Evolutionary conservation across 768 basidiomycete genomes (phyloP).

Genomic region (Lactarius psammicola): DNA sequence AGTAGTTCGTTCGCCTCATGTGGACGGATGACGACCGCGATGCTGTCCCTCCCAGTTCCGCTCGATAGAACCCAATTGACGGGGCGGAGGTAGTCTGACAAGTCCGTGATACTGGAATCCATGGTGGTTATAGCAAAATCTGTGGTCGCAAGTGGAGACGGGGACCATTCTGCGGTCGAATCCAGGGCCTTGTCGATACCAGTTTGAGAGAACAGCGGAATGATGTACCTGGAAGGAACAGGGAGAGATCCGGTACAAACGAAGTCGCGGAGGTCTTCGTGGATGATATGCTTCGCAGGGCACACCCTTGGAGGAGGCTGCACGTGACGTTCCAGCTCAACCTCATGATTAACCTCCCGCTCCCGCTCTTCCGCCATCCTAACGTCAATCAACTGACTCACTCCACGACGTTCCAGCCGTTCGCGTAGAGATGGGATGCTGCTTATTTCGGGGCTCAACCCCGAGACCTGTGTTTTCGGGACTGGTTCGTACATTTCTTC

Average conservation of each 20-base stretch:
- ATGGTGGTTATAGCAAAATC: neutral
- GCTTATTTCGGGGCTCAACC: neutral
- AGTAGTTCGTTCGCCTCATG: slow-evolving; percentile 20
- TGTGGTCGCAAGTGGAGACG: neutral
- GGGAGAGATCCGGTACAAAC: neutral
- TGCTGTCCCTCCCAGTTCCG: neutral
- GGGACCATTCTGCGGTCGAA: neutral
- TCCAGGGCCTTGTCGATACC: neutral
- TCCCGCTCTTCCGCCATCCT: slow-evolving; percentile 10
- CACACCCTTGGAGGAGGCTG: neutral
- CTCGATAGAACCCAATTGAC: neutral
- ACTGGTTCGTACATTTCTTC: slow-evolving; percentile 9
- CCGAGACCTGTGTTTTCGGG: neutral
- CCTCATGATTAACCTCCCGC: neutral
- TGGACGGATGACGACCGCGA: neutral
- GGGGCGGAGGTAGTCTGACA: slow-evolving; percentile 24
- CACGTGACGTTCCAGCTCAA: neutral
- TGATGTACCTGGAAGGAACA: neutral
- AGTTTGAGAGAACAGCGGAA: neutral
- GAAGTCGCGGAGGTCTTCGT: neutral
- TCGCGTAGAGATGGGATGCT: neutral
- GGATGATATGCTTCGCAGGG: neutral
- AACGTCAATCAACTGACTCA: neutral
- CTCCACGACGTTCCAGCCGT: neutral
- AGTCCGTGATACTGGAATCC: neutral